Base-by-base conservation (phyloP, 2,329 filamentous ascomycete species). In the Colletotrichum somersetense region DNA sequence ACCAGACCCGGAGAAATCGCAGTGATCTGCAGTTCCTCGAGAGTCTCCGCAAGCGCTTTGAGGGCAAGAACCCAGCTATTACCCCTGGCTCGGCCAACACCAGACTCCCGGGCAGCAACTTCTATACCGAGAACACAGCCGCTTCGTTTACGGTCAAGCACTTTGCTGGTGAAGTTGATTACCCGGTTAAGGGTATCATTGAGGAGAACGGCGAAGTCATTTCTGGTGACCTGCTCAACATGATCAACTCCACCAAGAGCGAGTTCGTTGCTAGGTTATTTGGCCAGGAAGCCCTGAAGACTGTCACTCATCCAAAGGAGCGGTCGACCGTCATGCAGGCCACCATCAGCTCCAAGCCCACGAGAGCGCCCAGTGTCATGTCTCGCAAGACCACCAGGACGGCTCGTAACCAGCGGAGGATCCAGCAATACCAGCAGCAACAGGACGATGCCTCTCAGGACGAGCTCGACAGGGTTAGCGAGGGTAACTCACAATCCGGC, bases 201-300 rank as follows among this genome's bases (percentile, higher is more conserved):
- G 96, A 99, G 81, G 95, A 97, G 82, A 99, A 99, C 75, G 94
- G 95, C 65, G 96, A 99, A 80, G 91, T 97, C 74, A 96, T 99
- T 74, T 97, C 95, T 5, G 96, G 95, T 35, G 96, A 99, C 81
- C 85, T 99, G 77, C 94, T 99, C 87, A 98, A 97, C 82, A 88
- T 99, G 77, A 92, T 99, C 82, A 93, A 92, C 77, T 91, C 91
- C 5, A 96, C 94, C 71, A 95, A 93, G 83, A 97, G 93, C 80
- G 89, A 93, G 52, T 99, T 99, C 76, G 91, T 99, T 20, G 87
- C 92, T 42, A 93, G 95, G 62, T 89, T 99, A 1, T 98, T 99
- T 77, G 96, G 95, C n/a, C 96, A 98, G 81, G 95, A 98, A 78
- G 96, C 94, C 14, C 84, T 99, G 52, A 94, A 97, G 80, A 97